Evolutionary conservation across 768 basidiomycete species (phyloP).

Genomic region (Leccinum truebloodii): DNA sequence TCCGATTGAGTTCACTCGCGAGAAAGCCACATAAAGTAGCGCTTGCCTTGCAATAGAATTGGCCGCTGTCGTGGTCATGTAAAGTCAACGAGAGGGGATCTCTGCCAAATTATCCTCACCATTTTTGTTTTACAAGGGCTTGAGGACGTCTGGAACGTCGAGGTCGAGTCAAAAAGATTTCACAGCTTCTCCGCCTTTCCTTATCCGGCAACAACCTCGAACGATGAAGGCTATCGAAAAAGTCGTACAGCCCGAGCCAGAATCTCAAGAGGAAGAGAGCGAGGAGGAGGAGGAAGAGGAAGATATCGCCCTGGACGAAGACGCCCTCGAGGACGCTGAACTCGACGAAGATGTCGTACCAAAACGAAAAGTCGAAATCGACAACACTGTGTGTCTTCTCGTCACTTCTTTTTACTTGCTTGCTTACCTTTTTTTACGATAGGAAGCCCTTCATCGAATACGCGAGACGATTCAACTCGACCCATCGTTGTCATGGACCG

Average conservation of each 20-base stretch:
- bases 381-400: conserved; percentile 64
- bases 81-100: background rate
- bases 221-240: conserved; percentile 14
- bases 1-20: conserved; percentile 17
- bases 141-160: background rate
- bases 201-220: background rate
- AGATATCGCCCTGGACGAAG: conserved; percentile 68
- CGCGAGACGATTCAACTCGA: conserved; percentile 76
- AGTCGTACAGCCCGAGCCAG: conserved; percentile 10
- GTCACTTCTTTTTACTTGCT: background rate
- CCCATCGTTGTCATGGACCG: conserved; percentile 78
- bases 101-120: conserved; percentile 5
- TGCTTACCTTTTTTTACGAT: background rate
- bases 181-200: background rate
- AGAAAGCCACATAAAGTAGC: conserved; percentile 1
- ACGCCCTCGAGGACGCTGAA: conserved; percentile 59
- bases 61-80: conserved; percentile 50
- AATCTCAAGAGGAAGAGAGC: conserved; percentile 28
- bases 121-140: conserved; percentile 8
- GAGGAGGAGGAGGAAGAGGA: conserved; percentile 38
- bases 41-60: conserved; percentile 66
- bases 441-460: conserved; percentile 82
- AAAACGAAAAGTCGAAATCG: conserved; percentile 66
- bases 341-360: conserved; percentile 83
- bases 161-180: conserved; percentile 19